Conservation (phyloP, 495 filamentous ascomycete species). For the Daldinia concentrica region DNA sequence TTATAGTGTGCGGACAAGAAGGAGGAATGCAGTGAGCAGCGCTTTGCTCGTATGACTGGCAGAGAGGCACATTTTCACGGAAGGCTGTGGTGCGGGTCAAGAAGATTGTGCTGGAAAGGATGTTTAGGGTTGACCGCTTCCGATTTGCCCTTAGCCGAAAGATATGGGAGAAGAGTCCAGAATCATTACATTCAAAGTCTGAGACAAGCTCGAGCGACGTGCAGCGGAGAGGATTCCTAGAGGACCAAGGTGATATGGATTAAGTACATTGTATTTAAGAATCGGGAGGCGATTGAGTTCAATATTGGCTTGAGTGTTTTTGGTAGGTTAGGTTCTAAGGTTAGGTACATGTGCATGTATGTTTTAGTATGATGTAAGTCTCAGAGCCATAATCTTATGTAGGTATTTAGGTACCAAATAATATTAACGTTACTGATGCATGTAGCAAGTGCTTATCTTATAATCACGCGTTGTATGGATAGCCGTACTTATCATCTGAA, state of each 20-base stretch:
- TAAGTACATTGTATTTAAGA: not conserved
- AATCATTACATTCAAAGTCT: not conserved
- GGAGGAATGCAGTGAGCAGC: not conserved
- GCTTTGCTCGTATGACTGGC: not conserved
- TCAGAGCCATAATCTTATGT: not conserved
- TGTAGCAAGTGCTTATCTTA: no score
- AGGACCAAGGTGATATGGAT: not conserved
- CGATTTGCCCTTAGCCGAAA: conserved; percentile 1
- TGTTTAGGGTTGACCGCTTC: conserved; percentile 5
- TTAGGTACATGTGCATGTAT: no score
- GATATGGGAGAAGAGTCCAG: not conserved
- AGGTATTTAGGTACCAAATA: not conserved
- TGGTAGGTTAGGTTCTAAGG: no score
- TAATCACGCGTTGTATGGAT: not conserved
- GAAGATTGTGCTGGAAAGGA: not conserved
- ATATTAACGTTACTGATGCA: no score
- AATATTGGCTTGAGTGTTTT: no score
- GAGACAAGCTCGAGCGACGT: not conserved
- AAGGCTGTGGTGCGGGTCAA: not conserved
- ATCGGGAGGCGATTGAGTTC: not conserved
- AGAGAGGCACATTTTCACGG: not conserved
- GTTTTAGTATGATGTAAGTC: not conserved
- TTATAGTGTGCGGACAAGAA: not conserved
- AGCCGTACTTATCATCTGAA: not conserved
- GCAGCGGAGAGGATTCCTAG: not conserved